Percentiles rank a stretch among this genome's conserved stretches.
Evolutionary conservation across 495 filamentous ascomycete genomes (phyloP).

Genomic region (Aspergillus nidulans): DNA sequence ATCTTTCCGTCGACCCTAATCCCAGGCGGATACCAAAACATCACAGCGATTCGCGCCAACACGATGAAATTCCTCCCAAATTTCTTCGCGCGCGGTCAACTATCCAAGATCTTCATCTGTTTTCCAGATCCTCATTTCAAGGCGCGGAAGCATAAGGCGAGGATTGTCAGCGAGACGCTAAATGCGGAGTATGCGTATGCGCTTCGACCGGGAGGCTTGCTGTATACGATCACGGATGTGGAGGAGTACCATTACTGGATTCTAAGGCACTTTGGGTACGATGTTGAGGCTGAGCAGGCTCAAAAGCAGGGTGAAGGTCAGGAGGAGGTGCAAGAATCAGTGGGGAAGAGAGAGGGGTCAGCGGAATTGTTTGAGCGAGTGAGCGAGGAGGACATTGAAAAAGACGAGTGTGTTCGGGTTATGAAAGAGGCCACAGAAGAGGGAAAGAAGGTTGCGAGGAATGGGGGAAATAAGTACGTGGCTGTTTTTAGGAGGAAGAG

Average conservation of each 20-base stretch:
- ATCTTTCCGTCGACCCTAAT: conserved; percentile 18
- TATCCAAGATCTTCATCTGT: conserved; percentile 91
- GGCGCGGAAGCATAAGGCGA: conserved; percentile 89
- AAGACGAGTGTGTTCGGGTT: conserved; percentile 69
- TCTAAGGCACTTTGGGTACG: conserved; percentile 67
- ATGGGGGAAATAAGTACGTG: conserved; percentile 82
- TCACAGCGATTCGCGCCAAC: conserved; percentile 81
- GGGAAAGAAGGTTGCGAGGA: conserved; percentile 92
- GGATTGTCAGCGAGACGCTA: conserved; percentile 84
- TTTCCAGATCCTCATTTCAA: conserved; percentile 99
- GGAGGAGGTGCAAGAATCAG: conserved; percentile 23
- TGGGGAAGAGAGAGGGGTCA: conserved; percentile 30
- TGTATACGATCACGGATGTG: conserved; percentile 97
- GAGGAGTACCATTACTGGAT: conserved; percentile 93
- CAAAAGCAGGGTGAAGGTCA: conserved; percentile 16
- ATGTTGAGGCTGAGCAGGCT: conserved; percentile 21
- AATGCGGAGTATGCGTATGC: conserved; percentile 93
- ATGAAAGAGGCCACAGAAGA: conserved; percentile 92
- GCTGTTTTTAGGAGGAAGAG: conserved; percentile 76
- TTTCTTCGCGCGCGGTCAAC: conserved; percentile 73
- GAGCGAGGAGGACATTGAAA: conserved; percentile 59
- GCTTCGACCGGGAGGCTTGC: conserved; percentile 71
- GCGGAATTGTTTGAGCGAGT: conserved; percentile 52
- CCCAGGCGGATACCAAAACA: conserved; percentile 68
- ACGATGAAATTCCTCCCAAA: conserved; percentile 98